Percentiles rank a stretch among this genome's conserved stretches.
Evolutionary conservation across 2,329 filamentous ascomycete genomes (phyloP).

Genomic region (Orbilia javanica): DNA sequence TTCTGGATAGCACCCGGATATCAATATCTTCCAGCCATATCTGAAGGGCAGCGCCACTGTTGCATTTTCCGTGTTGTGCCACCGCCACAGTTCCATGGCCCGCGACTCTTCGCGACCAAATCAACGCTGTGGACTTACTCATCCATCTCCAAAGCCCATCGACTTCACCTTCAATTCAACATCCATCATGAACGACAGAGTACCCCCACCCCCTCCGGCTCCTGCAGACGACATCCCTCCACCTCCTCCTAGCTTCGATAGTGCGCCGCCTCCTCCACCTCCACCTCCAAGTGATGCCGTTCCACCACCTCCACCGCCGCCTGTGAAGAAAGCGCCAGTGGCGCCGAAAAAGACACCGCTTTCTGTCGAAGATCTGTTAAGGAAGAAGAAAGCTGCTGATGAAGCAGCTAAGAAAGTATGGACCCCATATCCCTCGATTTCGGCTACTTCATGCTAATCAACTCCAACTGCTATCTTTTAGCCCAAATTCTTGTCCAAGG

Average conservation of each 20-base stretch:
- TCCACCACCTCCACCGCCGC: conserved; percentile 63
- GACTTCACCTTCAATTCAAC: conserved; percentile 49
- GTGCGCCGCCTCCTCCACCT: conserved; percentile 64
- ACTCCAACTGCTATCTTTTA: conserved; percentile 62
- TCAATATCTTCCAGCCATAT: too few relatives aligned
- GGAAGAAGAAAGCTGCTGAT: conserved; percentile 87
- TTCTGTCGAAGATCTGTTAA: conserved; percentile 86
- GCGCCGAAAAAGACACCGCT: conserved; percentile 69
- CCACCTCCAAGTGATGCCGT: conserved; percentile 61
- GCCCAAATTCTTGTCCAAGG: conserved; percentile 87
- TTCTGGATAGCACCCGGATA: background rate
- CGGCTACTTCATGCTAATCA: conserved; percentile 35
- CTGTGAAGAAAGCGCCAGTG: conserved; percentile 65
- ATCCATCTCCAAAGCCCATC: conserved; percentile 40
- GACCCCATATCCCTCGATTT: conserved; percentile 59
- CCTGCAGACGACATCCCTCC: conserved; percentile 64
- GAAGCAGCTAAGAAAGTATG: conserved; percentile 81
- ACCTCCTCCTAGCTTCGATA: conserved; percentile 66
- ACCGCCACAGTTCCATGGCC: background rate
- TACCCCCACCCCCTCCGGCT: conserved; percentile 66
- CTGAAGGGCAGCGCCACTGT: background rate
- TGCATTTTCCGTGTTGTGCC: conserved; percentile 35
- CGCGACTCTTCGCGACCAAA: conserved; percentile 22
- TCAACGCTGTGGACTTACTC: conserved; percentile 14
- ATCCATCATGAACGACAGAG: conserved; percentile 21